Evolutionary conservation across 345 rosid genomes (phyloP).

Genomic region (Nasturtium officinale): DNA sequence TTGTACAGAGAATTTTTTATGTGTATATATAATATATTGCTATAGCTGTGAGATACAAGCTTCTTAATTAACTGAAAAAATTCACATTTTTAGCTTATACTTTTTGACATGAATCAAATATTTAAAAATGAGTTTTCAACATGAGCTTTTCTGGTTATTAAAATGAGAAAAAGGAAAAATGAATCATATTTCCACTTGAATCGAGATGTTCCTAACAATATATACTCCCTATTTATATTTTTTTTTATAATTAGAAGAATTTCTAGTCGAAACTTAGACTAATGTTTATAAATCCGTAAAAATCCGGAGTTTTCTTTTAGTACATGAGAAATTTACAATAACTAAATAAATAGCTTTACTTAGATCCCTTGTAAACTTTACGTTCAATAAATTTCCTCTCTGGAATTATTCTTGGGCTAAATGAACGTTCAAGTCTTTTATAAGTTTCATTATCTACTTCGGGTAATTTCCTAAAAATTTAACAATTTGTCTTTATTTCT

Average conservation of each 20-base stretch:
- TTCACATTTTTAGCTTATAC: neutral
- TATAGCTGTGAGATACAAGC: constrained; percentile 26
- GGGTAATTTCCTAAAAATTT: neutral
- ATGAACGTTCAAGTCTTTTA: neutral
- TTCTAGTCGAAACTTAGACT: neutral
- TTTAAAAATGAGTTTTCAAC: neutral
- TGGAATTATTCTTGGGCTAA: neutral
- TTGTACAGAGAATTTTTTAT: constrained; percentile 11
- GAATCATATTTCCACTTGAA: neutral
- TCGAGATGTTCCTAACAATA: neutral
- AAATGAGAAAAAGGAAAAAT: neutral
- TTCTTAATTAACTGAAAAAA: neutral
- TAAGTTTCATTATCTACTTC: neutral
- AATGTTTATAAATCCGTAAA: neutral
- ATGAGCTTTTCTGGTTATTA: neutral
- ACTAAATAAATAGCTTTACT: neutral
- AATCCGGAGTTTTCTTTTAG: neutral
- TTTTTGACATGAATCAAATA: neutral
- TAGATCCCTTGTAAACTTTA: neutral
- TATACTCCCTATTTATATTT: neutral
- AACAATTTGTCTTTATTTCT: neutral
- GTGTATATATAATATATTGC: neutral
- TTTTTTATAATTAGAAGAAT: neutral
- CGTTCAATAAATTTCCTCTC: neutral
- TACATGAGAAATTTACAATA: neutral